Base-by-base conservation (phyloP, 2,329 filamentous ascomycete species). In the Cordyceps cicadae region DNA sequence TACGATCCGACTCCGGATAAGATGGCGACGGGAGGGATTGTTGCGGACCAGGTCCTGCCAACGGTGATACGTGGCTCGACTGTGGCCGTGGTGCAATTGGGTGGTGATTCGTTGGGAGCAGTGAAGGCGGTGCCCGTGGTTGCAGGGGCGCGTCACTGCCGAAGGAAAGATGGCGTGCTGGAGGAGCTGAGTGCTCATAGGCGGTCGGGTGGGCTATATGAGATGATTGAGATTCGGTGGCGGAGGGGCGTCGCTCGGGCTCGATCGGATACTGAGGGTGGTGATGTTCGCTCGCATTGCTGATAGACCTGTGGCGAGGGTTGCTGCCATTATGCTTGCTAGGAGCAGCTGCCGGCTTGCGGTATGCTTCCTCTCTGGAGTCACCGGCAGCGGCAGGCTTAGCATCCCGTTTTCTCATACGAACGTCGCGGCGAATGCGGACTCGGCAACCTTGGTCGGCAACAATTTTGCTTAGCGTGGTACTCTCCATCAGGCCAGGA, bases 401-500 rank as follows among this genome's bases (percentile, higher is more conserved):
- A 63, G 82, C 82, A 63, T 91, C 89, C 43, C 91, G 86, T 70
- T 90, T 87, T 74, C 92, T 87, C 89, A 96, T 95, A 62, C 92
- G 87, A 7, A 96, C 90, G 75, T 97, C 94, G 64, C 94, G 89
- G 61, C 94, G 86, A 69, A 99, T 99, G 51, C 94, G 88, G 32
- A 99, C 94, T 66, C 93, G 90, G 74, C 94, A 97, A 62, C 94
- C 94, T 75, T 99, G 94, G 74, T 99, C 93, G 19, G 93, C 92
- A 49, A 99, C 92, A 41, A 90, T 88, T 64, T 92, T 88, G 75
- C 92, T 97, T 54, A 97, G 79, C 14, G 83, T 79, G 0, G 94
- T 99, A 76, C 92, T 97, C 73, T 94, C 90, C 50, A 89, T 88
- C 62, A 97, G 79, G 19, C 93, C 94, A 17, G 94, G 94, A 77